Evolutionary conservation across 2,329 filamentous ascomycete species (phyloP), one percentile per base, ranked within the genome.

Genomic region (Clonostachys sp.): DNA sequence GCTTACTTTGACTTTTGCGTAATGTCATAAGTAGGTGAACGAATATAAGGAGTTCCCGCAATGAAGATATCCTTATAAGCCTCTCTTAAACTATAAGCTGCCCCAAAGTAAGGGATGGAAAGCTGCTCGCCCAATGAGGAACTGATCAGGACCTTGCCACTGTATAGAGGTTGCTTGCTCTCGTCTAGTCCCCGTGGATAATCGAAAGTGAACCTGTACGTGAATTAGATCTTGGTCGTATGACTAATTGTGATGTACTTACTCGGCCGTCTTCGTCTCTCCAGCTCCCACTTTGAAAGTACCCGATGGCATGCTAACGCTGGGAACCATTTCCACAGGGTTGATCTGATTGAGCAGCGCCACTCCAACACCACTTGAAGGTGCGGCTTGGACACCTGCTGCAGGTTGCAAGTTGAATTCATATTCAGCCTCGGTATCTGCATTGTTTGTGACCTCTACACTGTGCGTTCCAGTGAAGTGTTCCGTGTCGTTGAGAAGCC

Each of bases 401-500:
- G 61, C 62, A 2, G 60, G 55, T 33, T 69, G 57, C 4, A 60
- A 42, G 24, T 49, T 46, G 33, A 63, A 56, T 8, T 52, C 59
- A 56, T 73, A 73, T 5, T 62, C 64, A 30, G 67, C 53, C 3
- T 59, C 52, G 20, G 62, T 55, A 34, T 49, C 51, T 41, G 61
- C 68, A 13, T 61, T 59, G 55, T 75, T 75, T 24, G 60, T 66
- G 50, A 75, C 63, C 39, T 50, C 50, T 6, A 62, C 44, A 1
- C 47, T 46, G 20, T 61, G 58, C 2, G 45, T 41, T 1, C 45
- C 34, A 10, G 43, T 47, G 47, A 73, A 67, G 52, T 72, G 55
- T 17, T 61, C 55, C 5, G 71, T 73, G 50, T 75, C 72, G 46
- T 74, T 74, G 51, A 74, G 67, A 14, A 63, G 61, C 33, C 74